Evolutionary conservation across 164 flowering plant species (phyloP), one percentile per base, ranked within the genome.

Genomic region (Macadamia tetraphylla): DNA sequence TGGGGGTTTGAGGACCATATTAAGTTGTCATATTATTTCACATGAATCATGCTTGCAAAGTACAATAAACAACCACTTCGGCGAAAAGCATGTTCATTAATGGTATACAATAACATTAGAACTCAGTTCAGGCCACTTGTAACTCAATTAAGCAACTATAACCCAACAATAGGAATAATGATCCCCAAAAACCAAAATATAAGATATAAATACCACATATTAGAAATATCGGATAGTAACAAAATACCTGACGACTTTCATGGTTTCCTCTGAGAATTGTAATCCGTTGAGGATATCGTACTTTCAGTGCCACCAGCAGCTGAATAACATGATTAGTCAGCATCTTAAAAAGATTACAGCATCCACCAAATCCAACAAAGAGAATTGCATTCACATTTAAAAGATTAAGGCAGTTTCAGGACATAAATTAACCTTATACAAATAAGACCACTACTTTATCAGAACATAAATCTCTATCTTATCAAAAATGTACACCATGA

Each of bases 211-310:
- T 15, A 29, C 15, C 62, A 52, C 49, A 57, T 29, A 65, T 55
- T 8, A 7, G 66, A 40, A 51, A 3, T 31, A 9, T 52, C 52
- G 6, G 48, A 6, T 52, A 2, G 23, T 29, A 57, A 9, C 29
- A 69, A 18, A 35, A 61, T 80, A 94, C 98, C 98, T 94, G 98
- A 66, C 96, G 94, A 71, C 98, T 94, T 79, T 94, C 98, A 76
- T 94, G 98, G 73, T 94, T 94, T 76, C 97, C 98, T 74, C 98
- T 80, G 29, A 94, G 87, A 78, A 94, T 94, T 15, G 97, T 94
- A 65, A 91, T 87, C 49, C 98, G 82, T 66, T 91, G 93, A 53
- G 85, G 83, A 79, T 91, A 94, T 2, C 96, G 94, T 62, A 94
- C 96, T 77, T 94, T 91, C 62, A 94, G 73, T 46, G 96, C 94